A percentile compares a stretch with the other conserved stretches of the same genome.
Conservation (phyloP, 805 yeast species). For the Blastobotrys muscicola region DNA sequence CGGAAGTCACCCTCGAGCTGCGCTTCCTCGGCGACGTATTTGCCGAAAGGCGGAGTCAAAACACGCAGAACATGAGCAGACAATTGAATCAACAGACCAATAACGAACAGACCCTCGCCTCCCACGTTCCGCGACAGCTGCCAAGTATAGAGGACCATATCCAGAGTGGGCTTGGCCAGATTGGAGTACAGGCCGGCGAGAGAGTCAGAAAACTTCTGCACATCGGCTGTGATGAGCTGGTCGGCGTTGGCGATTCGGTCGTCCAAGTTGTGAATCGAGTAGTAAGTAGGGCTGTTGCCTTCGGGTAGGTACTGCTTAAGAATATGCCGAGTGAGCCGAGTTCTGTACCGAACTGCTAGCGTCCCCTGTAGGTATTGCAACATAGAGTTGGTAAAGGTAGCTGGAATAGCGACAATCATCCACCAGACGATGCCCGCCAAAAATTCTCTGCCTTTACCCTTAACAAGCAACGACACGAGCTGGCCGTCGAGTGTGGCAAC, state of each 20-base stretch:
- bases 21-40: slow-evolving; percentile 64
- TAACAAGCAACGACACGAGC: slow-evolving; percentile 71
- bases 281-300: slow-evolving; percentile 54
- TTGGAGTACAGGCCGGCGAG: slow-evolving; percentile 73
- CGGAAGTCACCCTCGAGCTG: slow-evolving; percentile 78
- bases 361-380: slow-evolving; percentile 34
- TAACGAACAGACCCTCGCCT: slow-evolving; percentile 59
- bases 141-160: slow-evolving; percentile 69
- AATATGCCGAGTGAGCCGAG: slow-evolving; percentile 53
- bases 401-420: slow-evolving; percentile 83
- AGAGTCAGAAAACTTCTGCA: slow-evolving; percentile 61
- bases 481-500: slow-evolving; percentile 83
- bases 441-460: slow-evolving; percentile 57
- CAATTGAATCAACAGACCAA: slow-evolving; percentile 72
- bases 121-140: slow-evolving; percentile 49
- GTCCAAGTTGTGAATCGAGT: slow-evolving; percentile 57
- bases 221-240: slow-evolving; percentile 74
- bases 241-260: slow-evolving; percentile 60
- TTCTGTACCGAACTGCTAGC: slow-evolving; percentile 40
- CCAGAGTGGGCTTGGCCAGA: slow-evolving; percentile 72
- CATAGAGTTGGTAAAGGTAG: slow-evolving; percentile 66
- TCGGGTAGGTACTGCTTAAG: slow-evolving; percentile 66
- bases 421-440: slow-evolving; percentile 56
- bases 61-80: slow-evolving; percentile 66
- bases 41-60: slow-evolving; percentile 86